Percentiles rank a stretch among this genome's conserved stretches.
These are phyloP conservation scores for Cercospora berteroae DNA, from an alignment of 2,329 filamentous ascomycete genomes.

Conservation along the genomic window DNA sequence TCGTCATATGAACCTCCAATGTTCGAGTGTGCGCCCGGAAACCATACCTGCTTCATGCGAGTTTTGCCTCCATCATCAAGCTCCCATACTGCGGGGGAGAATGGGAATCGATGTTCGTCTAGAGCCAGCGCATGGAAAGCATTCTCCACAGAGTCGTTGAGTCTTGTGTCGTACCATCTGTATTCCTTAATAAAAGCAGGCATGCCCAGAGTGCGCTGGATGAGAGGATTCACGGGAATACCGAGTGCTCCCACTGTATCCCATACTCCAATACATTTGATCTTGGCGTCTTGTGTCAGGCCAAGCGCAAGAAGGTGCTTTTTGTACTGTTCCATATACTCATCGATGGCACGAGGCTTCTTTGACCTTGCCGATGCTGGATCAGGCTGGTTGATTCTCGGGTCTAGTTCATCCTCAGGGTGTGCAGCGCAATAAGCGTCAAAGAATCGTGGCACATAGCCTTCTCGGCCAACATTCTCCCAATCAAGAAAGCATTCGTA, in stretches of 20 bases:
- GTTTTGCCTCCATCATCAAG: slow-evolving; percentile 29
- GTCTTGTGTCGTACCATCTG: slow-evolving; percentile 38
- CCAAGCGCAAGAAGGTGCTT: slow-evolving; percentile 28
- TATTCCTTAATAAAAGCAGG: slow-evolving; percentile 36
- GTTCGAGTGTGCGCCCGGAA: slow-evolving; percentile 55
- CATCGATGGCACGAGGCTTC: slow-evolving; percentile 25
- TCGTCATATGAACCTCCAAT: slow-evolving; percentile 49
- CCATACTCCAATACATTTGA: slow-evolving; percentile 48
- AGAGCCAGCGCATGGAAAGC: slow-evolving; percentile 58
- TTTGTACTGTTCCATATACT: slow-evolving; percentile 33
- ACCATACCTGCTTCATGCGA: slow-evolving; percentile 55
- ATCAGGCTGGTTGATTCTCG: slow-evolving; percentile 12
- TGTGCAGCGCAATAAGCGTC: slow-evolving; percentile 29
- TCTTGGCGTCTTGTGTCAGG: slow-evolving; percentile 30
- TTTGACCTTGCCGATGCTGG: slow-evolving; percentile 14
- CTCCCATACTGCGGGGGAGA: slow-evolving; percentile 53
- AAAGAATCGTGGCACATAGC: slow-evolving; percentile 35
- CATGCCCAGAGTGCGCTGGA: slow-evolving; percentile 35
- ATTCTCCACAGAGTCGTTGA: slow-evolving; percentile 46
- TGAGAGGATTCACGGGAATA: slow-evolving; percentile 37
- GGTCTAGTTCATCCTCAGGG: slow-evolving; percentile 21
- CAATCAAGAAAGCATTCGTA: slow-evolving; percentile 39
- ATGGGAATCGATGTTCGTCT: slow-evolving; percentile 53
- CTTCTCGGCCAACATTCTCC: slow-evolving; percentile 33
- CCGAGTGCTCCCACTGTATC: slow-evolving; percentile 49